Percentiles rank a stretch among this genome's conserved stretches.
Conservation (phyloP, 2,329 filamentous ascomycete genomes). For the Trichoderma lentiforme region DNA sequence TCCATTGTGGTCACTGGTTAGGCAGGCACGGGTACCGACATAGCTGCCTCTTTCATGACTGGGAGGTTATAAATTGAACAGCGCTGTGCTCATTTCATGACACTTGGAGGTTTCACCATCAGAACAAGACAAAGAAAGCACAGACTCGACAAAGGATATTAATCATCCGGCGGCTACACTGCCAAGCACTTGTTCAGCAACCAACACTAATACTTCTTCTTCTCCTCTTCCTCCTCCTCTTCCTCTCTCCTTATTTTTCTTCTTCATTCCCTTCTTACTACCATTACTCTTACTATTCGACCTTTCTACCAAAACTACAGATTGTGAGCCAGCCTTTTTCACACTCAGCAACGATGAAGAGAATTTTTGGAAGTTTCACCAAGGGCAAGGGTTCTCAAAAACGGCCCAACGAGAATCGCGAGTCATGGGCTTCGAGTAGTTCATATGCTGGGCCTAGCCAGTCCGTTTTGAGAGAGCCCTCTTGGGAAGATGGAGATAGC, state of each 20-base stretch:
- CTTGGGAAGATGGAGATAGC: background rate
- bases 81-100: background rate
- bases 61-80: background rate
- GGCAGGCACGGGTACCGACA: slow-evolving; percentile 26
- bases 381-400: background rate
- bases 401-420: background rate
- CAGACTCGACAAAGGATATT: background rate
- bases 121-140: background rate
- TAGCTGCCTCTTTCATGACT: slow-evolving; percentile 18
- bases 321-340: background rate
- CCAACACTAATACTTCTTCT: background rate
- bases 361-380: background rate
- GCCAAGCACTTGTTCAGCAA: background rate
- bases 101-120: background rate
- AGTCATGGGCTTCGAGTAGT: background rate
- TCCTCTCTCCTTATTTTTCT: background rate
- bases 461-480: background rate
- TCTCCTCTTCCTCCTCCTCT: background rate
- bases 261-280: background rate
- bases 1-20: background rate
- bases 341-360: background rate
- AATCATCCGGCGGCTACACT: background rate
- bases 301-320: background rate
- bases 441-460: background rate
- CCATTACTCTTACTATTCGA: background rate